phyloP scores from a whole-genome alignment of 768 basidiomycete species.

The Trametes cubensis region DNA sequence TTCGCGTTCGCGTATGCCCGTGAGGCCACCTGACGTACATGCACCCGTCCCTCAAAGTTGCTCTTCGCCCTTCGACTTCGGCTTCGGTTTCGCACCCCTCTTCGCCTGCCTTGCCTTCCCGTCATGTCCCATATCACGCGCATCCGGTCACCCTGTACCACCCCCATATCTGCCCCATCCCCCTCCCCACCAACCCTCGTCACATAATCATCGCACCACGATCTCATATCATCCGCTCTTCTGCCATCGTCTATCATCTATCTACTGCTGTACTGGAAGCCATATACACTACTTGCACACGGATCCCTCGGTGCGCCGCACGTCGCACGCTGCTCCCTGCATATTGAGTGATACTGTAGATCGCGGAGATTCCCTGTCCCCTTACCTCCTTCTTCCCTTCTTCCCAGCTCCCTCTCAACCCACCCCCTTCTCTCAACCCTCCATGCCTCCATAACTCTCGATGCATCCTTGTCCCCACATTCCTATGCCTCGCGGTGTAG shows the following conservation, averaged over 20 bases:
- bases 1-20: too few species aligned
- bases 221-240: neutral
- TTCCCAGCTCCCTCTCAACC: neutral
- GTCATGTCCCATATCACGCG: too few species aligned
- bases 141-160: neutral
- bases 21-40: constrained; percentile 16
- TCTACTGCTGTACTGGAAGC: constrained; percentile 23
- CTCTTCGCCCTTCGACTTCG: neutral
- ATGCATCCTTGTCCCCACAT: too few species aligned
- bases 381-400: neutral
- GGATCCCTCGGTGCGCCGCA: constrained; percentile 9
- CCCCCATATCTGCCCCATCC: neutral
- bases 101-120: neutral
- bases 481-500: too few species aligned
- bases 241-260: constrained; percentile 16
- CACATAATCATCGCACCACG: neutral
- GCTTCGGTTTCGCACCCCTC: neutral
- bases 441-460: neutral
- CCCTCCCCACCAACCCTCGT: neutral
- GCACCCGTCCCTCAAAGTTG: neutral
- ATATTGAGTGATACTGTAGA: constrained; percentile 3
- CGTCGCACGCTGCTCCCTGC: neutral
- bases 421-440: neutral
- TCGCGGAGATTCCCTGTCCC: constrained; percentile 1
- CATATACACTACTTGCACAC: constrained; percentile 25